Evolutionary conservation across 2,329 filamentous ascomycete genomes (phyloP).

Genomic region (Hortaea werneckii): DNA sequence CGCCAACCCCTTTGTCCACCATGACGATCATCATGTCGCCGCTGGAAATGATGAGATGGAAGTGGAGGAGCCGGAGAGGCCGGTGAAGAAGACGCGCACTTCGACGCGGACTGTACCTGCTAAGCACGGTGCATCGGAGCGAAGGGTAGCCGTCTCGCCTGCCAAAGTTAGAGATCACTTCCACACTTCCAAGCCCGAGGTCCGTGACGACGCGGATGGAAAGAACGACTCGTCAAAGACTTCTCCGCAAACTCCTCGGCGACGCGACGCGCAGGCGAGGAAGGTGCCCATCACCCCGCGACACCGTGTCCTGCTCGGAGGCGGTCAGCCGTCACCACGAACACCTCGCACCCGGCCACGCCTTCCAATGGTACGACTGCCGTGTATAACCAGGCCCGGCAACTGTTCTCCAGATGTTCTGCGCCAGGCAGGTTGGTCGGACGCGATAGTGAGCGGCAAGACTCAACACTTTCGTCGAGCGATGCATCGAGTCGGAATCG

Average conservation of each 20-base stretch:
- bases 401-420: conserved; percentile 73
- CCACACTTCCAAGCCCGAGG: conserved; percentile 27
- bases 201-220: conserved; percentile 27
- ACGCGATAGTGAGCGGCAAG: conserved; percentile 57
- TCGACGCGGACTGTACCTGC: conserved; percentile 31
- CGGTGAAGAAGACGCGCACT: conserved; percentile 25
- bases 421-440: conserved; percentile 68
- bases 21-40: not conserved
- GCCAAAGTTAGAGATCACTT: conserved; percentile 38
- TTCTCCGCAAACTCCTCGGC: conserved; percentile 62
- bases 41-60: conserved; percentile 27
- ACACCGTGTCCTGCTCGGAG: conserved; percentile 69
- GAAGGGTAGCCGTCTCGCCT: conserved; percentile 34
- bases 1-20: conserved; percentile 44
- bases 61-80: conserved; percentile 23
- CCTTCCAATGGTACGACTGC: conserved; percentile 57
- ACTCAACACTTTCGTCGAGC: conserved; percentile 61
- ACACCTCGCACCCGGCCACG: conserved; percentile 68
- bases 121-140: conserved; percentile 38
- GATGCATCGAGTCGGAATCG: conserved; percentile 48
- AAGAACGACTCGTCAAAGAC: conserved; percentile 22
- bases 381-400: conserved; percentile 76
- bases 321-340: conserved; percentile 63
- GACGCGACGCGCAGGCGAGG: conserved; percentile 65
- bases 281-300: conserved; percentile 67